A percentile compares a stretch with the other conserved stretches of the same genome.
Conservation (phyloP, 1,284 basidiomycete species). For the Cystobasidium slooffiae region DNA sequence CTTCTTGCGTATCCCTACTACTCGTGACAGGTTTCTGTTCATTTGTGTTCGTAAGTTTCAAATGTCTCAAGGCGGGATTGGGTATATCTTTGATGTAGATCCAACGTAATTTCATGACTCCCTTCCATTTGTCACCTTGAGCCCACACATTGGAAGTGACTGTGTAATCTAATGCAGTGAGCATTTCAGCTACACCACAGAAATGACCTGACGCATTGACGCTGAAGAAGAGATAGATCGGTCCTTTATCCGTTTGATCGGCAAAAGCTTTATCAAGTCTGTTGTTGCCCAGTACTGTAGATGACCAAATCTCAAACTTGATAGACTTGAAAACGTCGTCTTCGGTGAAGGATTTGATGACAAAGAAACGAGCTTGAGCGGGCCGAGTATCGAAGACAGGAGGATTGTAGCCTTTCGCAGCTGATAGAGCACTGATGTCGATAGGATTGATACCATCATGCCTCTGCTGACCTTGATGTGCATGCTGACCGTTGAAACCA, state of each 20-base stretch:
- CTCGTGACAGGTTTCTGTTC: constrained; percentile 96
- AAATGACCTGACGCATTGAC: constrained; percentile 94
- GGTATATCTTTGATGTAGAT: constrained; percentile 73
- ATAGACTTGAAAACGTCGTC: constrained; percentile 93
- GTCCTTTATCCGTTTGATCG: constrained; percentile 81
- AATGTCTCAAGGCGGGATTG: constrained; percentile 42
- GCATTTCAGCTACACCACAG: constrained; percentile 95
- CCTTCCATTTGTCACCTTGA: constrained; percentile 92
- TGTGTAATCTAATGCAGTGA: constrained; percentile 59
- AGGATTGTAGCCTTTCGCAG: constrained; percentile 88
- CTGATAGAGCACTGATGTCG: constrained; percentile 82
- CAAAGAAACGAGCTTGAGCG: constrained; percentile 80
- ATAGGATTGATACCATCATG: constrained; percentile 54
- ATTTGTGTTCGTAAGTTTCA: constrained; percentile 76
- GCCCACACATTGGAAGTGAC: constrained; percentile 85
- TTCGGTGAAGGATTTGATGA: constrained; percentile 97
- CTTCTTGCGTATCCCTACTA: constrained; percentile 85
- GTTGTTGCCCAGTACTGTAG: constrained; percentile 93
- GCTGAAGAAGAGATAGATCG: constrained; percentile 94
- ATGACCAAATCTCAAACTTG: constrained; percentile 91
- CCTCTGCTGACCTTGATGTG: background rate
- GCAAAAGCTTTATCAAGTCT: constrained; percentile 92
- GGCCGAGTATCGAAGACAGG: constrained; percentile 63
- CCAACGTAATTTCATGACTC: constrained; percentile 69
- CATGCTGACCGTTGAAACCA: background rate